Conservation (phyloP, 768 basidiomycete genomes). For the Termitomyces sp. region DNA sequence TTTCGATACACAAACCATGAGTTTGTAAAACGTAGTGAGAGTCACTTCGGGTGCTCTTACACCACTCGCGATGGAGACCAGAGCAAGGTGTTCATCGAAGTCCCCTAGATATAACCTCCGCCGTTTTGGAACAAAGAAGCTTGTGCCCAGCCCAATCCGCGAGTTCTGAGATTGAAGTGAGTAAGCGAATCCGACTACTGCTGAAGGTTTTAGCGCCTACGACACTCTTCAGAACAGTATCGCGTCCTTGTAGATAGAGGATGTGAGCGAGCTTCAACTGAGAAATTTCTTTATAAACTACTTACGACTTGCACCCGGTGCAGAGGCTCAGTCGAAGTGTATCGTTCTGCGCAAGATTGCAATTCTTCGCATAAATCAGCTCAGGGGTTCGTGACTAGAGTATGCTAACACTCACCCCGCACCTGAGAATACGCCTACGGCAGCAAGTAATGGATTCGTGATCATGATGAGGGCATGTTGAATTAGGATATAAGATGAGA, state of each 20-base stretch:
- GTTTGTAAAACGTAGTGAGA: not conserved
- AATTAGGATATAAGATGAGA: not conserved
- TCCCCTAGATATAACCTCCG: not conserved
- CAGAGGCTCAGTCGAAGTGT: not conserved
- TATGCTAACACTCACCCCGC: not conserved
- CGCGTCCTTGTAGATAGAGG: not conserved
- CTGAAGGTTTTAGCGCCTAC: not conserved
- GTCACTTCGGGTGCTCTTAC: not conserved
- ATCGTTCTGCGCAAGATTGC: not conserved
- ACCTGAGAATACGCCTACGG: not conserved
- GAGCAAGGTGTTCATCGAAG: not conserved
- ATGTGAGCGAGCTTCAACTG: not conserved
- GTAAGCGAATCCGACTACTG: not conserved
- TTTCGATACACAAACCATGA: not conserved
- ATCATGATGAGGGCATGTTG: not conserved
- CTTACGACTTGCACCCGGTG: not conserved
- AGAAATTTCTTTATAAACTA: not conserved
- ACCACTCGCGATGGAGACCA: not conserved
- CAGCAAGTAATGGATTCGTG: not conserved
- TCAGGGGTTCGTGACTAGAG: not conserved
- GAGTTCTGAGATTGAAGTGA: not conserved
- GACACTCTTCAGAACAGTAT: not conserved
- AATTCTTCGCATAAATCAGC: not conserved
- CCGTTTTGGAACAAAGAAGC: not conserved
- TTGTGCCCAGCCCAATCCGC: not conserved